A percentile compares a stretch with the other conserved stretches of the same genome.
These are phyloP conservation scores for Trichoderma guizhouense DNA, from an alignment of 2,329 filamentous ascomycete species.

Conservation along the genomic window DNA sequence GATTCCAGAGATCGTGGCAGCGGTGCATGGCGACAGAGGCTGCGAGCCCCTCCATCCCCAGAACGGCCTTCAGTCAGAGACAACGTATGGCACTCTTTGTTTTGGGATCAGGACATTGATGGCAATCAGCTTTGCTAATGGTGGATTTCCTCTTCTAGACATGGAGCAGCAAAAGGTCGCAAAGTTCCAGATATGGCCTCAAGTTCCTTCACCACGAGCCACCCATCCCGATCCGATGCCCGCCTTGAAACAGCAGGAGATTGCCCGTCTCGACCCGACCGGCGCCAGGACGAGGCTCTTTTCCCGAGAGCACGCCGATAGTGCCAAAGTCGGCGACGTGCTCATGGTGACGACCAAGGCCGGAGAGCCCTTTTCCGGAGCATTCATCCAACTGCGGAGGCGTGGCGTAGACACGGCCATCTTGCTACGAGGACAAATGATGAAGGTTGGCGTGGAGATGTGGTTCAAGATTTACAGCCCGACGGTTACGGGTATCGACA, in stretches of 20 bases:
- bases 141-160: constrained; percentile 24
- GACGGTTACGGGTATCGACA: constrained; percentile 84
- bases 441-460: constrained; percentile 89
- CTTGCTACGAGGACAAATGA: constrained; percentile 79
- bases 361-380: constrained; percentile 85
- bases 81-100: constrained; percentile 32
- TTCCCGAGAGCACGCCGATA: constrained; percentile 70
- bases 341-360: constrained; percentile 78
- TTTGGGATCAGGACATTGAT: background rate
- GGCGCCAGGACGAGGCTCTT: constrained; percentile 82
- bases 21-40: constrained; percentile 48
- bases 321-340: constrained; percentile 82
- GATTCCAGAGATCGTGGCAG: constrained; percentile 44
- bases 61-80: constrained; percentile 31
- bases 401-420: constrained; percentile 88
- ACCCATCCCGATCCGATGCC: constrained; percentile 65
- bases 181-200: constrained; percentile 53
- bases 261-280: constrained; percentile 75
- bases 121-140: background rate
- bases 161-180: constrained; percentile 34
- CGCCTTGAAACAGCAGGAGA: constrained; percentile 64
- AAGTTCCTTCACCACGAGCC: constrained; percentile 52
- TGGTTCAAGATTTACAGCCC: constrained; percentile 95
- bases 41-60: constrained; percentile 23
- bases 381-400: constrained; percentile 81